A percentile compares a stretch with the other conserved stretches of the same genome.
phyloP scores from a whole-genome alignment of 1,284 basidiomycete genomes.

The Fomitopsis schrenkii region DNA sequence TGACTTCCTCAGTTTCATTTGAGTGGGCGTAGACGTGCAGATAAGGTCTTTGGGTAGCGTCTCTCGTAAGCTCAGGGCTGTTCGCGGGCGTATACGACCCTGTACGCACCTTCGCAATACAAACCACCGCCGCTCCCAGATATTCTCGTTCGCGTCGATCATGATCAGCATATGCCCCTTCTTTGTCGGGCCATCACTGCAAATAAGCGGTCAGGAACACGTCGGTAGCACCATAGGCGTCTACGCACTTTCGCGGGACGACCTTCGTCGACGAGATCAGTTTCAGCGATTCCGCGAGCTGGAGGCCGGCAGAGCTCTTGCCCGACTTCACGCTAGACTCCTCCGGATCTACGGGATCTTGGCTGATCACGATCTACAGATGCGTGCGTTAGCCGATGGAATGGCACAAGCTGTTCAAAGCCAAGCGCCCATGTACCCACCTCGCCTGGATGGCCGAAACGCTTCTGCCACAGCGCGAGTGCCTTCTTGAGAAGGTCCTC shows the following conservation, averaged over 20 bases:
- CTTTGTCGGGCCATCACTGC: constrained; percentile 79
- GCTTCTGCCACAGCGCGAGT: constrained; percentile 77
- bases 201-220: constrained; percentile 2
- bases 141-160: constrained; percentile 72
- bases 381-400: neutral
- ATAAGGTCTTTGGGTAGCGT: constrained; percentile 65
- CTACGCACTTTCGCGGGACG: constrained; percentile 62
- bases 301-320: constrained; percentile 35
- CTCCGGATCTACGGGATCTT: constrained; percentile 53
- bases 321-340: constrained; percentile 40
- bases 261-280: constrained; percentile 70
- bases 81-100: neutral
- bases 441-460: constrained; percentile 72
- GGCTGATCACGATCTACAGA: constrained; percentile 69
- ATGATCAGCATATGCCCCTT: constrained; percentile 80
- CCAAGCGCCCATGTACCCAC: constrained; percentile 37
- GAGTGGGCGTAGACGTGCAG: constrained; percentile 82
- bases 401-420: neutral
- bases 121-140: constrained; percentile 85
- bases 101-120: constrained; percentile 76
- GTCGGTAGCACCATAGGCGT: neutral
- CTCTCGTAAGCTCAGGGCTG: neutral
- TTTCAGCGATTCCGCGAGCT: constrained; percentile 53
- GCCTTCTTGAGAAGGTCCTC: constrained; percentile 63
- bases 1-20: constrained; percentile 80